Percentiles rank a stretch among this genome's conserved stretches.
Evolutionary conservation across 192 early-diverging fungal genomes (phyloP).

Genomic region (Coemansia sp.): DNA sequence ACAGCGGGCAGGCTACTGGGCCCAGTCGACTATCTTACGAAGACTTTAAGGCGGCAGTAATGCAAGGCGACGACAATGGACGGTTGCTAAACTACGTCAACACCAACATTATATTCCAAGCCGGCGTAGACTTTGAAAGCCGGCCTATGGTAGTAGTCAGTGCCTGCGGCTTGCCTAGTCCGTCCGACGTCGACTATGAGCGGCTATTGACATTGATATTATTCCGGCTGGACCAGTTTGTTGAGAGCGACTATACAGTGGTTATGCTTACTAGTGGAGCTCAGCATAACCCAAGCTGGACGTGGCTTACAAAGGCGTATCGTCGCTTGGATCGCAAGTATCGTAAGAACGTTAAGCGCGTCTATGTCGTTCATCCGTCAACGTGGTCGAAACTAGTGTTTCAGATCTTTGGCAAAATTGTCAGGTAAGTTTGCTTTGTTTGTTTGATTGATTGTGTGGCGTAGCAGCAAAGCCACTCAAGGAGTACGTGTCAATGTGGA

Average conservation of each 20-base stretch:
- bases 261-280: slow-evolving; percentile 81
- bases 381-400: slow-evolving; percentile 58
- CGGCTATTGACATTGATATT: slow-evolving; percentile 66
- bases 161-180: slow-evolving; percentile 80
- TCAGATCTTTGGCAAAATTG: slow-evolving; percentile 36
- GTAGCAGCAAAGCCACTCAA: not conserved
- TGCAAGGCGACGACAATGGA: slow-evolving; percentile 49
- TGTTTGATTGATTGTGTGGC: not conserved
- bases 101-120: slow-evolving; percentile 44
- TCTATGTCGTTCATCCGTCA: slow-evolving; percentile 90
- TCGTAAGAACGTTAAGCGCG: slow-evolving; percentile 89
- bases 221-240: slow-evolving; percentile 71
- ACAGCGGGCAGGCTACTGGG: not conserved
- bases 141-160: slow-evolving; percentile 79
- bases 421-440: slow-evolving; percentile 31
- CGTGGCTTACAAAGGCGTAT: slow-evolving; percentile 83
- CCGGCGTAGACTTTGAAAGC: slow-evolving; percentile 81
- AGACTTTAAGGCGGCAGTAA: slow-evolving; percentile 28
- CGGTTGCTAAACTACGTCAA: slow-evolving; percentile 46
- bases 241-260: slow-evolving; percentile 86
- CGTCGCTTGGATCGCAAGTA: slow-evolving; percentile 74
- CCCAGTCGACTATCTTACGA: slow-evolving; percentile 18
- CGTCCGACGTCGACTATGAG: slow-evolving; percentile 73
- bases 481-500: not conserved
- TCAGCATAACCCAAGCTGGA: slow-evolving; percentile 70